These are phyloP conservation scores for Trichoderma sp. DNA, from an alignment of 2,329 filamentous ascomycete species.

Conservation along the genomic window DNA sequence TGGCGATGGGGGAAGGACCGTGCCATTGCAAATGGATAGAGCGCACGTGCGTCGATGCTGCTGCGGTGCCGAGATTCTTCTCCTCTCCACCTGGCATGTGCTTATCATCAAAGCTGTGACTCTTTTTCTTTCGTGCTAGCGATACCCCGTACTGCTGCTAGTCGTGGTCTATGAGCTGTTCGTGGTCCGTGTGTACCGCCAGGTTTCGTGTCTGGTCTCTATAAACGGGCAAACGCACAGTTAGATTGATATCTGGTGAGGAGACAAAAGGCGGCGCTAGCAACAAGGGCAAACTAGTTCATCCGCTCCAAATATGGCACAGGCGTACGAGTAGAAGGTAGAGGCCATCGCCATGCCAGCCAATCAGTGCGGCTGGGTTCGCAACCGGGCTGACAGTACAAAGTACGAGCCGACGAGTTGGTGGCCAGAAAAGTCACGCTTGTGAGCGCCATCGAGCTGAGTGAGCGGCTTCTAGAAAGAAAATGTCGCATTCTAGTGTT, in stretches of 20 bases:
- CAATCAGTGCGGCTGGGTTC: not conserved
- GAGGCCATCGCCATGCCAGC: not conserved
- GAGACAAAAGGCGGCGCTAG: not conserved
- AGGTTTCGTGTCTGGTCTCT: not conserved
- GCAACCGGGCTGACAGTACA: not conserved
- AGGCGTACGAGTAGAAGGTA: not conserved
- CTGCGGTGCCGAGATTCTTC: slow-evolving; percentile 6
- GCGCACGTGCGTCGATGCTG: slow-evolving; percentile 4
- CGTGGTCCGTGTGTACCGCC: slow-evolving; percentile 9
- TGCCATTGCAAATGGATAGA: not conserved
- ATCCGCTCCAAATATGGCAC: not conserved
- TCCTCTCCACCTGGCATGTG: slow-evolving; percentile 6
- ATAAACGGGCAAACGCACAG: not conserved
- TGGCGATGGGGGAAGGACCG: not conserved
- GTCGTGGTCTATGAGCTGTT: not conserved
- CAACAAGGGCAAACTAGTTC: not conserved
- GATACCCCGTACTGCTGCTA: not conserved
- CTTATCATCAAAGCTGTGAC: not conserved
- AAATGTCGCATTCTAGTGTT: slow-evolving; percentile 21
- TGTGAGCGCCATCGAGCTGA: not conserved
- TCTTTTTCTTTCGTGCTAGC: not conserved
- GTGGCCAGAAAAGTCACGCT: not conserved
- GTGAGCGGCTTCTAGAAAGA: slow-evolving; percentile 12
- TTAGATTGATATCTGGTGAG: slow-evolving; percentile 3
- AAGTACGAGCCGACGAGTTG: not conserved